phyloP scores from a whole-genome alignment of 2,329 filamentous ascomycete species.

The Monosporascus sp. region DNA sequence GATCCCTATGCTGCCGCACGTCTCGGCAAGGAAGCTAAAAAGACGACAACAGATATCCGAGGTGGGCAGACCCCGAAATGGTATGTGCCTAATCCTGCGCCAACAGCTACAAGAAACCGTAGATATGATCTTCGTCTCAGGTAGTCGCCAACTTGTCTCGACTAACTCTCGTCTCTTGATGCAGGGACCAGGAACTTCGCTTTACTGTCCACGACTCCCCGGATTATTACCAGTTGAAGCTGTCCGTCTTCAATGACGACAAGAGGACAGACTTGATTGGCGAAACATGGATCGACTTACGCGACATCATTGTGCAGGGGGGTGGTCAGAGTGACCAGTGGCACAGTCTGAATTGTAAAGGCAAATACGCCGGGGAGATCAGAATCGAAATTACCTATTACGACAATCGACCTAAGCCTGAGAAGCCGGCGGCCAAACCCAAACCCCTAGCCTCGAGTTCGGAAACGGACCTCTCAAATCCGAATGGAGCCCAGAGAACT shows the following conservation, averaged over 20 bases:
- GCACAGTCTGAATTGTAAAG: slow-evolving; percentile 81
- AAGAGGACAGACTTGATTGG: slow-evolving; percentile 97
- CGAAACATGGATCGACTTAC: slow-evolving; percentile 83
- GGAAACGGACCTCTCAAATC: slow-evolving; percentile 21
- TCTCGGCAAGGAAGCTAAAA: slow-evolving; percentile 93
- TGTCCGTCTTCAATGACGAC: slow-evolving; percentile 96
- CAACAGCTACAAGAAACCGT: not conserved
- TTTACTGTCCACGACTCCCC: slow-evolving; percentile 95
- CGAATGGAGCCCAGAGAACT: slow-evolving; percentile 33
- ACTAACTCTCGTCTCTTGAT: slow-evolving; percentile 13
- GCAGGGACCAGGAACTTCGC: slow-evolving; percentile 93
- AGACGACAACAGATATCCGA: slow-evolving; percentile 88
- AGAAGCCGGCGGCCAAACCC: slow-evolving; percentile 58
- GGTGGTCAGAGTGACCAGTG: slow-evolving; percentile 93
- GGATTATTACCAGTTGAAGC: slow-evolving; percentile 92
- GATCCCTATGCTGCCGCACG: slow-evolving; percentile 94
- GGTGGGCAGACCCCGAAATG: slow-evolving; percentile 95
- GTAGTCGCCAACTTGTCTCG: not conserved
- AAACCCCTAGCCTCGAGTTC: slow-evolving; percentile 33
- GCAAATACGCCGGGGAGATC: slow-evolving; percentile 94
- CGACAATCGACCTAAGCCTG: slow-evolving; percentile 76
- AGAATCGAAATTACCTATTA: slow-evolving; percentile 96
- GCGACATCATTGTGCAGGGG: slow-evolving; percentile 72
- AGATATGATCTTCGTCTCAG: too few species aligned
- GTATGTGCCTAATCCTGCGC: slow-evolving; percentile 45